These are phyloP conservation scores for Rhododendron mucronatum DNA, from an alignment of 148 eudicot genomes.

Conservation along the genomic window DNA sequence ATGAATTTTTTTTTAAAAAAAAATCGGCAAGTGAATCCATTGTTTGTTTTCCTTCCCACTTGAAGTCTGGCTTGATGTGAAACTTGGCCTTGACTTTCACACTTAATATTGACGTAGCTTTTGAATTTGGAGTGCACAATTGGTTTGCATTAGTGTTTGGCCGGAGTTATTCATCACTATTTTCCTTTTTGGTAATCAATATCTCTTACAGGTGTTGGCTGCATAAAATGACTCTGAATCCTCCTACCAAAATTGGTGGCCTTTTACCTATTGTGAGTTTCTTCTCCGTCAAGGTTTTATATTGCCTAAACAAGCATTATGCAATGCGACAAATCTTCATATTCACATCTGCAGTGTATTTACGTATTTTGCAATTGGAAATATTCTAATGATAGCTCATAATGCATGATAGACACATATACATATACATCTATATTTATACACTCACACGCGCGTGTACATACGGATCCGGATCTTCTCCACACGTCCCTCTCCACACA, in stretches of 20 bases:
- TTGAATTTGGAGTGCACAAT: background rate
- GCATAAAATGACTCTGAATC: conserved; percentile 81
- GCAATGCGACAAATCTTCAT: background rate
- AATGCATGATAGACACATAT: background rate
- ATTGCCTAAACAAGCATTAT: background rate
- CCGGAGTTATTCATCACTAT: background rate
- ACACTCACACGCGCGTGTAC: no score
- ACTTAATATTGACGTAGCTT: background rate
- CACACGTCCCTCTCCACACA: no score
- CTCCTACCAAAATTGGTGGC: conserved; percentile 47
- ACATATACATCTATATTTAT: no score
- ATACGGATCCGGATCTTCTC: no score
- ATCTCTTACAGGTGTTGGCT: conserved; percentile 51
- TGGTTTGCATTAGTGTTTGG: background rate
- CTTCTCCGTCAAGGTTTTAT: conserved; percentile 8
- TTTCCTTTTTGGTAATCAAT: background rate
- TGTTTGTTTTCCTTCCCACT: background rate
- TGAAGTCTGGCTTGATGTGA: background rate
- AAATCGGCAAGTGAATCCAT: background rate
- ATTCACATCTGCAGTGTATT: background rate
- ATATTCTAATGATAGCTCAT: background rate
- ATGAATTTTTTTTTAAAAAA: conserved; percentile 21
- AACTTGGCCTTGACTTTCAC: background rate
- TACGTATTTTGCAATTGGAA: background rate
- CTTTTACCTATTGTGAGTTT: conserved; percentile 66